Conservation (phyloP, 2,329 filamentous ascomycete genomes). For the Pezicula carpinea region DNA sequence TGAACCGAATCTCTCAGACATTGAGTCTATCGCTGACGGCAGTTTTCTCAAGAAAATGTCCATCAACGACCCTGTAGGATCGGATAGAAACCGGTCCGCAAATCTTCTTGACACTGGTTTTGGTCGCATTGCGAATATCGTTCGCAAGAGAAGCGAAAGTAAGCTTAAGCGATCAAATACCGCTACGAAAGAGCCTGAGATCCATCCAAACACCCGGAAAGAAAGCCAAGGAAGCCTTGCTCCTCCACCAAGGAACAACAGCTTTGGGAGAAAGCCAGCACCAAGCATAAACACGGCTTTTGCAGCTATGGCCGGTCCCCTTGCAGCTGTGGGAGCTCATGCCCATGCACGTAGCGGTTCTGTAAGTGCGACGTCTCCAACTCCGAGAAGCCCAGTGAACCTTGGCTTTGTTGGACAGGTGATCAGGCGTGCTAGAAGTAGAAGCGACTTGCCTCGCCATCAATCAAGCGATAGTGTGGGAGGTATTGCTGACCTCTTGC, state of each 20-base stretch:
- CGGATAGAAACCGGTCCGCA: constrained; percentile 39
- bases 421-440: constrained; percentile 48
- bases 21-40: constrained; percentile 55
- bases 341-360: constrained; percentile 56
- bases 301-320: constrained; percentile 48
- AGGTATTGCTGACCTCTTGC: constrained; percentile 49
- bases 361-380: constrained; percentile 45
- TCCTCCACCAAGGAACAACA: constrained; percentile 45
- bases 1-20: constrained; percentile 51
- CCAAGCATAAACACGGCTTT: constrained; percentile 58
- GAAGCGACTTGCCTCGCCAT: constrained; percentile 46
- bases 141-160: constrained; percentile 25
- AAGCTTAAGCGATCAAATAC: constrained; percentile 27
- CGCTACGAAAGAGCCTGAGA: constrained; percentile 15
- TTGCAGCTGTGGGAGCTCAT: constrained; percentile 47
- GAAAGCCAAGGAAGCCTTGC: constrained; percentile 35
- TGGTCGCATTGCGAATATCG: constrained; percentile 23
- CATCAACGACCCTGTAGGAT: constrained; percentile 41
- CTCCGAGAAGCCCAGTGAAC: constrained; percentile 40
- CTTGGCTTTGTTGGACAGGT: constrained; percentile 34
- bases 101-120: constrained; percentile 46
- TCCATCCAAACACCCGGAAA: constrained; percentile 30
- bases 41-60: constrained; percentile 60
- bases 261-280: constrained; percentile 43
- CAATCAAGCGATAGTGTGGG: constrained; percentile 24